Evolutionary conservation across 2,329 filamentous ascomycete genomes (phyloP).

Genomic region (Aureobasidium sp.): DNA sequence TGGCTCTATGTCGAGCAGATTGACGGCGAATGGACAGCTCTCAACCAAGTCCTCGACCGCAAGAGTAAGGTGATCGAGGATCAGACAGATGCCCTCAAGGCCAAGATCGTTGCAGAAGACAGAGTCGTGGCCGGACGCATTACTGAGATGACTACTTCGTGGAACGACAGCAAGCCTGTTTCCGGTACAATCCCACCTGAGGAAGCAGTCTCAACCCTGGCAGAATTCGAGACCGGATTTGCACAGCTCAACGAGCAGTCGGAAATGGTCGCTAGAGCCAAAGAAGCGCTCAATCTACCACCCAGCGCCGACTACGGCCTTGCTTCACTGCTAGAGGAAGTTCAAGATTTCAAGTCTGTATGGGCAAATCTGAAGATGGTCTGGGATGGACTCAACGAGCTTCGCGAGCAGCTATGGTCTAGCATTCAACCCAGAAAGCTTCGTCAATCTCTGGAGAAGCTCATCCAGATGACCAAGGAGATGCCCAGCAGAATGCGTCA

Average conservation of each 20-base stretch:
- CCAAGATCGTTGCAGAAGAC: constrained; percentile 92
- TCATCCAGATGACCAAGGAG: constrained; percentile 97
- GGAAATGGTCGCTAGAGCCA: constrained; percentile 91
- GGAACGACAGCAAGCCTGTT: constrained; percentile 95
- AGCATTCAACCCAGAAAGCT: constrained; percentile 94
- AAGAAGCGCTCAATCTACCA: constrained; percentile 89
- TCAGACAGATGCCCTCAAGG: constrained; percentile 87
- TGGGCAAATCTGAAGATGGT: constrained; percentile 95
- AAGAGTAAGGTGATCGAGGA: constrained; percentile 95
- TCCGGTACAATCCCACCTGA: constrained; percentile 90
- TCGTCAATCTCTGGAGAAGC: constrained; percentile 75
- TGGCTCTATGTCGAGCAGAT: constrained; percentile 97
- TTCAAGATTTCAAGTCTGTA: constrained; percentile 97
- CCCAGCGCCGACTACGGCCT: constrained; percentile 74
- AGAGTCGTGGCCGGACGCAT: constrained; percentile 87
- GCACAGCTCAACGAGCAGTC: constrained; percentile 79
- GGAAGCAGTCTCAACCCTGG: constrained; percentile 74
- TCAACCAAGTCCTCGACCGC: constrained; percentile 84
- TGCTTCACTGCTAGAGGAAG: constrained; percentile 81
- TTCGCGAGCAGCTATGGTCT: constrained; percentile 87
- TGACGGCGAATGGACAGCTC: constrained; percentile 87
- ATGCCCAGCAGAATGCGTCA: constrained; percentile 99
- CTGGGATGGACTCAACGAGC: constrained; percentile 92
- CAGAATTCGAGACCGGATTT: constrained; percentile 76
- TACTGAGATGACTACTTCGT: constrained; percentile 72